Percentiles rank a stretch among this genome's conserved stretches.
These are phyloP conservation scores for Soucietia sequanensis DNA, from an alignment of 805 yeast species.

Conservation along the genomic window DNA sequence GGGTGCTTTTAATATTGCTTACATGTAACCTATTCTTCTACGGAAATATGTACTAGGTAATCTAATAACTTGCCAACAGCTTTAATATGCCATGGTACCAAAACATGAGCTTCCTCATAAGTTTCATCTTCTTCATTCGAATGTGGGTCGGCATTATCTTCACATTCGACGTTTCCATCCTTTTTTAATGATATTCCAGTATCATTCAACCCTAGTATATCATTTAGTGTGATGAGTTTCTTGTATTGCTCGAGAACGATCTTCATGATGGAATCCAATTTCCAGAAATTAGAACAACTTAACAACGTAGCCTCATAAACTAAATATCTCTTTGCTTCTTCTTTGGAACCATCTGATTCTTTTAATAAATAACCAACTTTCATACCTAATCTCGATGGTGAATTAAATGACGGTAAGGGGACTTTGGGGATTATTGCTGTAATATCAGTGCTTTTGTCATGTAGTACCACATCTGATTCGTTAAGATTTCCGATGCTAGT, in stretches of 20 bases:
- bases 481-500: not conserved
- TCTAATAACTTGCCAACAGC: constrained; percentile 65
- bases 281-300: constrained; percentile 71
- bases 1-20: too few relatives aligned
- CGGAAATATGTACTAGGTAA: constrained; percentile 56
- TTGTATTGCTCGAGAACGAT: constrained; percentile 60
- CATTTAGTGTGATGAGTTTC: constrained; percentile 47
- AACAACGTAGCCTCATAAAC: constrained; percentile 64
- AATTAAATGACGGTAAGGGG: constrained; percentile 66
- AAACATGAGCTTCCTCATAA: constrained; percentile 17
- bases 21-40: constrained; percentile 35
- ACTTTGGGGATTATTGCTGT: constrained; percentile 58
- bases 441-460: constrained; percentile 50
- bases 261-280: constrained; percentile 52
- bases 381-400: constrained; percentile 68
- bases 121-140: constrained; percentile 2
- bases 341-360: constrained; percentile 15
- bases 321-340: constrained; percentile 15
- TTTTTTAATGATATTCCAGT: too few relatives aligned
- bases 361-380: constrained; percentile 67
- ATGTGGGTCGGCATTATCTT: constrained; percentile 11
- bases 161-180: too few relatives aligned
- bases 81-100: constrained; percentile 72
- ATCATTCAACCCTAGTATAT: constrained; percentile 32
- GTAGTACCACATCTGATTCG: constrained; percentile 27